These are phyloP conservation scores for Russula sp. DNA, from an alignment of 768 basidiomycete genomes.

Conservation along the genomic window DNA sequence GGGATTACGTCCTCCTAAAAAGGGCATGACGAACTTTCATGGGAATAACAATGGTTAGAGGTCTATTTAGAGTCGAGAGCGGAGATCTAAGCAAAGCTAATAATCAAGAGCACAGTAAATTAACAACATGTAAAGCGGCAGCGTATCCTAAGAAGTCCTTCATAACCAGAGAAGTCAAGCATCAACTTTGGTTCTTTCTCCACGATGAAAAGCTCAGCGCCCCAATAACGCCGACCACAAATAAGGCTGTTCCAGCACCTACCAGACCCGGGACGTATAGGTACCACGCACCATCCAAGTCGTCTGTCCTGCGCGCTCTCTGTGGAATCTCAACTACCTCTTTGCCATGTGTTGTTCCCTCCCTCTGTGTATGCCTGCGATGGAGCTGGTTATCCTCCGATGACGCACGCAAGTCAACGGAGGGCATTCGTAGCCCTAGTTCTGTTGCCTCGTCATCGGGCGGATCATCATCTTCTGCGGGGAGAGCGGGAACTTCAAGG, in stretches of 20 bases:
- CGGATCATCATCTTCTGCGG: conserved; percentile 36
- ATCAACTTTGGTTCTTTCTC: conserved; percentile 32
- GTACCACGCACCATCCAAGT: conserved; percentile 73
- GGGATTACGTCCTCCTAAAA: too few species aligned
- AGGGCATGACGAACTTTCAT: not conserved
- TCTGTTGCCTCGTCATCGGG: conserved; percentile 27
- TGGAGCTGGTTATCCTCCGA: conserved; percentile 26
- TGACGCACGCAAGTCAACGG: conserved; percentile 40
- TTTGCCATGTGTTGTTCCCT: conserved; percentile 2
- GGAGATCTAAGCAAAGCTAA: conserved; percentile 15
- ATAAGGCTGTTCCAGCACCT: conserved; percentile 76
- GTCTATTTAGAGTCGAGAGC: conserved; percentile 1
- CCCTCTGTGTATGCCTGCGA: conserved; percentile 24
- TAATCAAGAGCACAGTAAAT: conserved; percentile 15
- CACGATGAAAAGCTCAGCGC: conserved; percentile 64
- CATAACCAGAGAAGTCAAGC: conserved; percentile 5
- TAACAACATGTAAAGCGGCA: conserved; percentile 7
- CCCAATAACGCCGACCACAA: conserved; percentile 74
- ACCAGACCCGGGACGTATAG: conserved; percentile 72
- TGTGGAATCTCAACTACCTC: conserved; percentile 13
- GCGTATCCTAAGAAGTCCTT: conserved; percentile 2
- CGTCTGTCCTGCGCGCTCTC: conserved; percentile 47
- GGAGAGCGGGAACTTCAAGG: conserved; percentile 65
- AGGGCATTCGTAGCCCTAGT: conserved; percentile 61
- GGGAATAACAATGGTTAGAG: not conserved